Percentiles rank a stretch among this genome's conserved stretches.
Evolutionary conservation across 2,329 filamentous ascomycete species (phyloP).

Genomic region (Balansia obtecta): DNA sequence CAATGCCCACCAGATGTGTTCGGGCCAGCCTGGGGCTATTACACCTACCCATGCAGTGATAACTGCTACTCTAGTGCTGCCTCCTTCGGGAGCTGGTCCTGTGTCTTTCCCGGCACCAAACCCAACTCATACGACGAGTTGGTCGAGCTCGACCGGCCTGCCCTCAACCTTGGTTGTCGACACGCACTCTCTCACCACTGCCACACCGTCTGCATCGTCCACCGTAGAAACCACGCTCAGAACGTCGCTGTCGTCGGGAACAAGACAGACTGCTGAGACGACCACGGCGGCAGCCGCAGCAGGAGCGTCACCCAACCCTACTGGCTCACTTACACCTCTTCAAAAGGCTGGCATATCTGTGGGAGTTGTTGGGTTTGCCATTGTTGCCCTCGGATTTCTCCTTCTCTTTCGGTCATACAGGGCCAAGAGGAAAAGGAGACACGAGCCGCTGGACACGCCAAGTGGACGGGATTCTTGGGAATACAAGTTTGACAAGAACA

Average conservation of each 20-base stretch:
- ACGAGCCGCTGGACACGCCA: not conserved
- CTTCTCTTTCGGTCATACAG: conserved; percentile 29
- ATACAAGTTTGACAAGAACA: conserved; percentile 17
- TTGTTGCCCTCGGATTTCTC: conserved; percentile 35
- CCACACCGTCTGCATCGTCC: not conserved
- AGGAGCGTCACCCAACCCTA: conserved; percentile 8
- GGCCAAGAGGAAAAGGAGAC: conserved; percentile 23
- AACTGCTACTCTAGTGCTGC: conserved; percentile 40
- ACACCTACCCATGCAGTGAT: conserved; percentile 46
- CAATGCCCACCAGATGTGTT: conserved; percentile 47
- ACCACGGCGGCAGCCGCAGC: conserved; percentile 1
- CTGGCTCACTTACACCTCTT: conserved; percentile 18
- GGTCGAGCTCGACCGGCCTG: conserved; percentile 3
- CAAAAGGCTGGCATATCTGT: conserved; percentile 48
- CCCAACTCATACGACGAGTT: conserved; percentile 1
- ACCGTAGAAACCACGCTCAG: not conserved
- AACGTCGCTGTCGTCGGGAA: conserved; percentile 2
- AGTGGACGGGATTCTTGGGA: conserved; percentile 23
- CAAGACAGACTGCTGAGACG: conserved; percentile 5
- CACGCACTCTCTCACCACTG: not conserved
- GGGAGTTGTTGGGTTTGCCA: conserved; percentile 36
- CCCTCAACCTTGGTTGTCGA: conserved; percentile 5
- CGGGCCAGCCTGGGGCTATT: conserved; percentile 33
- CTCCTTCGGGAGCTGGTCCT: conserved; percentile 14
- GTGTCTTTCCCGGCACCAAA: conserved; percentile 16